Conservation (phyloP, 192 early-diverging fungal species). For the Mortierella antarctica region DNA sequence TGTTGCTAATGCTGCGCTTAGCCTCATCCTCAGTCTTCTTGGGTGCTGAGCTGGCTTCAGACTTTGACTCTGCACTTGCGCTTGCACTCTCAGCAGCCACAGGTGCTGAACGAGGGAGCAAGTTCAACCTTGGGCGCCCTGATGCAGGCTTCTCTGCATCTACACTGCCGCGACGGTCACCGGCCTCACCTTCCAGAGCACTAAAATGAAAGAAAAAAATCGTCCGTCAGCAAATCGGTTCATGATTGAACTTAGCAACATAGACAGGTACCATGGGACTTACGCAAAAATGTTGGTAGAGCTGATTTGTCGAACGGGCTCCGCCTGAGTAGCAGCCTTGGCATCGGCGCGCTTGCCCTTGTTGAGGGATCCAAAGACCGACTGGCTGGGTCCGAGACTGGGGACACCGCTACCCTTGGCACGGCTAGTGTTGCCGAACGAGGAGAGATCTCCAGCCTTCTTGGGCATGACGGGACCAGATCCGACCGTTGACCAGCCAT, state of each 20-base stretch:
- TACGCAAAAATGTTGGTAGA: conserved; percentile 57
- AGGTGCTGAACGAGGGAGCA: conserved; percentile 42
- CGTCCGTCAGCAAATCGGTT: no score
- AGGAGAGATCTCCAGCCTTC: conserved; percentile 76
- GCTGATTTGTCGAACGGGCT: conserved; percentile 57
- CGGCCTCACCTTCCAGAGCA: conserved; percentile 42
- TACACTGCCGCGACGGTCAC: conserved; percentile 38
- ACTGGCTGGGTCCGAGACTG: conserved; percentile 68
- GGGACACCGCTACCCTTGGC: conserved; percentile 58
- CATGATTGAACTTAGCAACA: conserved; percentile 32
- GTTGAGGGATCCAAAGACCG: conserved; percentile 57
- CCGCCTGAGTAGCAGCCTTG: conserved; percentile 53
- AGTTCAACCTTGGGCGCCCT: conserved; percentile 41
- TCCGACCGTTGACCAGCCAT: conserved; percentile 80
- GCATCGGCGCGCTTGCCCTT: conserved; percentile 58
- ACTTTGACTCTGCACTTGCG: conserved; percentile 36
- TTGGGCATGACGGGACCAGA: conserved; percentile 56
- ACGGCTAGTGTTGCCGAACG: conserved; percentile 79
- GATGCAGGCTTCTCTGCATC: conserved; percentile 46
- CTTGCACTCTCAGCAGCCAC: conserved; percentile 34
- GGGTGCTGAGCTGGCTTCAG: conserved; percentile 32
- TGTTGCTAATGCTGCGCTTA: conserved; percentile 56
- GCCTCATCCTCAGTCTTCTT: conserved; percentile 59
- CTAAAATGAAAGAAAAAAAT: conserved; percentile 17
- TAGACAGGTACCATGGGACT: conserved; percentile 58